Percentiles rank a stretch among this genome's conserved stretches.
Conservation (phyloP, 805 yeast species). For the Maudiozyma bulderi region DNA sequence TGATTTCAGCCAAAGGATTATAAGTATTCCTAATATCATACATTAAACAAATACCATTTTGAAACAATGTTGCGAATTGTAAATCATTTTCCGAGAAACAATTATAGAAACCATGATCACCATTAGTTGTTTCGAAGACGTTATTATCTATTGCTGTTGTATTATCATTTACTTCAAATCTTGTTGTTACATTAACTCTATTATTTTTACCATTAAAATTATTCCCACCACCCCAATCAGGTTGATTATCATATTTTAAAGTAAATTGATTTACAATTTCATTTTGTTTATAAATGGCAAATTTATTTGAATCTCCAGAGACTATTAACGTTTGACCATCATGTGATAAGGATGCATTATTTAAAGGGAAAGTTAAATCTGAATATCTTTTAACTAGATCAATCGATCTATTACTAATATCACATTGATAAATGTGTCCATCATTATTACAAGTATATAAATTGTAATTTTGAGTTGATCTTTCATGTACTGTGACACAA, state of each 20-base stretch:
- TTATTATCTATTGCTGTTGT: conserved; percentile 21
- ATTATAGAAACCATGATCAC: conserved; percentile 78
- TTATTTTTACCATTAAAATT: conserved; percentile 17
- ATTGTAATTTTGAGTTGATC: conserved; percentile 36
- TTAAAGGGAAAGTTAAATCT: conserved; percentile 56
- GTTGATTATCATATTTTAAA: conserved; percentile 20
- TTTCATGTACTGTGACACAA: conserved; percentile 49
- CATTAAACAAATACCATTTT: conserved; percentile 70
- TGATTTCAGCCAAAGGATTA: conserved; percentile 43
- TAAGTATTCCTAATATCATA: conserved; percentile 63
- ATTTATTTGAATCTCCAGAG: conserved; percentile 69
- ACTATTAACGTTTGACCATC: conserved; percentile 49
- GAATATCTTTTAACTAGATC: conserved; percentile 34
- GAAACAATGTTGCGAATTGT: conserved; percentile 71
- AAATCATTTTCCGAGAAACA: conserved; percentile 68
- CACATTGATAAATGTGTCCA: conserved; percentile 54
- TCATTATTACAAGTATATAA: conserved; percentile 82
- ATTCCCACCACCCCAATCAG: conserved; percentile 26
- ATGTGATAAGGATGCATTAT: conserved; percentile 63
- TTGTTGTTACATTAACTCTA: conserved; percentile 11
- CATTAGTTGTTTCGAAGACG: conserved; percentile 41
- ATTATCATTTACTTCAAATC: conserved; percentile 23
- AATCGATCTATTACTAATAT: conserved; percentile 41
- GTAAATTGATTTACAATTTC: conserved; percentile 24
- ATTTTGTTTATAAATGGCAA: conserved; percentile 42